phyloP scores from a whole-genome alignment of 768 basidiomycete species.

The Trametes elegans region DNA sequence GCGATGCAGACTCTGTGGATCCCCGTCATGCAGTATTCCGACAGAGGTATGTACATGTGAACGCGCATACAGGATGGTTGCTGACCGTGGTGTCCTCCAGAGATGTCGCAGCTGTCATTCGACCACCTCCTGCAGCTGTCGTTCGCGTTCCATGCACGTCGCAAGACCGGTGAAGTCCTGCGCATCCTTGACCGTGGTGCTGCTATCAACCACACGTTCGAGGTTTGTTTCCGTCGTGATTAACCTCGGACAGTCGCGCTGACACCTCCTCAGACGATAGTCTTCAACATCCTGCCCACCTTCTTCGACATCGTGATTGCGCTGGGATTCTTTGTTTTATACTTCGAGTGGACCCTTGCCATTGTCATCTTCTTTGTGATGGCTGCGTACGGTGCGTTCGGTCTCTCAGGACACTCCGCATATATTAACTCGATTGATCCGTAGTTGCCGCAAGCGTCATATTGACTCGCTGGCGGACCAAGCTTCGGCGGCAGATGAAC shows the following conservation, averaged over 20 bases:
- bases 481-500: constrained; percentile 75
- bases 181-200: constrained; percentile 81
- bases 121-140: constrained; percentile 86
- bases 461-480: constrained; percentile 72
- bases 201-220: constrained; percentile 81
- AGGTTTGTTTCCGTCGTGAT: constrained; percentile 37
- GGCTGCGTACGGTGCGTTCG: constrained; percentile 62
- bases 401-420: neutral
- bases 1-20: constrained; percentile 66
- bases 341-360: constrained; percentile 67
- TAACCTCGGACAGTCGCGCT: no score
- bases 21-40: constrained; percentile 88
- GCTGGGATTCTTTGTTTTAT: constrained; percentile 57
- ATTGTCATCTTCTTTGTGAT: constrained; percentile 70
- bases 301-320: constrained; percentile 79
- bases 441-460: constrained; percentile 49
- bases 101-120: constrained; percentile 85
- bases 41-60: constrained; percentile 46
- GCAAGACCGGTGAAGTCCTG: constrained; percentile 84
- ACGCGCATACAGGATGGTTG: neutral
- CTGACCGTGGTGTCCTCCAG: constrained; percentile 33
- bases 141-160: constrained; percentile 76
- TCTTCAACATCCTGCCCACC: constrained; percentile 85
- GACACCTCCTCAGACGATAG: constrained; percentile 50
- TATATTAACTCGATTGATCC: constrained; percentile 12